Evolutionary conservation across 192 early-diverging fungal species (phyloP), one percentile per base, ranked within the genome.

Genomic region (Coemansia sp.): DNA sequence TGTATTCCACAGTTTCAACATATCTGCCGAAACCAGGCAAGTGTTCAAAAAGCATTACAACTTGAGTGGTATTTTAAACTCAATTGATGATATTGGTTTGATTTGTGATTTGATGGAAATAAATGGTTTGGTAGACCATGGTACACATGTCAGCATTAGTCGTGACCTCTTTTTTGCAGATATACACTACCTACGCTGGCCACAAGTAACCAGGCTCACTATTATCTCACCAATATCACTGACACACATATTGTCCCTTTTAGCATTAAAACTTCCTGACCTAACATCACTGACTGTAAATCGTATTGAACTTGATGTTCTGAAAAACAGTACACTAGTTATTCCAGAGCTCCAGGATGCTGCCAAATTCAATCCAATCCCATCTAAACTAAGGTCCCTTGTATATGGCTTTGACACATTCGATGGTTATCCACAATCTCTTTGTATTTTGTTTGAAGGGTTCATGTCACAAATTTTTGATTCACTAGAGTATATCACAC

Each of bases 341-440:
- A 20, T 44, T 19, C 42, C 42, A 19, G 42, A 44, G 15, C n/a
- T 44, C 19, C 42, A 44, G 11, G 19, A 20, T 7, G 4, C 6
- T 19, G 17, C 19, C 6, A 6, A 0, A 15, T 6, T 11, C 34
- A 36, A 4, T 11, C 34, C 34, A 36, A 36, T 36, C 13, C 7
- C 7, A 11, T 36, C 8, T 36, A 11, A 11, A 36, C 42, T 44
- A 0, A 44, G 7, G 42, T 44, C 42, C 17, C 19, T 44, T 6
- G 42, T 44, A 7, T 44, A 44, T 44, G 42, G 42, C 8, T 44
- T 44, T 44, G 42, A 44, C 42, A 44, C 42, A 44, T 44, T 19
- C 6, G 19, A 44, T 19, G 4, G 0, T 15, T 17, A 19, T 17
- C 42, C 42, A 19, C 42, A 17, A 19, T 7, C 17, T 1, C 4